A percentile compares a stretch with the other conserved stretches of the same genome.
These are phyloP conservation scores for Dactylis glomerata DNA, from an alignment of 176 grass and related monocot species.

Conservation along the genomic window DNA sequence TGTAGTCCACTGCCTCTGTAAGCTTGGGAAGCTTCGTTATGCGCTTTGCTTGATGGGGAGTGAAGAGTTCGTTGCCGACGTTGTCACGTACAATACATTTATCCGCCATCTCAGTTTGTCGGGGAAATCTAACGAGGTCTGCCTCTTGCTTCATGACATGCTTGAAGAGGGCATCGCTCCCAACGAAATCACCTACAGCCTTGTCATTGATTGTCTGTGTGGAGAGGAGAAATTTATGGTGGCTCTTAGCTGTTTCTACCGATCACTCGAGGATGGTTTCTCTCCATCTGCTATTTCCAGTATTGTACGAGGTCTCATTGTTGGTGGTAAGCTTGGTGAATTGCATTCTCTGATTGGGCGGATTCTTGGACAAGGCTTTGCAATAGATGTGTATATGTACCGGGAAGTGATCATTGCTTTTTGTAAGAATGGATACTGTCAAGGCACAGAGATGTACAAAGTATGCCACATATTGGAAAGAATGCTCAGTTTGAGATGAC, in stretches of 20 bases:
- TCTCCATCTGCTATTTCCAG: slow-evolving; percentile 31
- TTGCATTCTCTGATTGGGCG: slow-evolving; percentile 49
- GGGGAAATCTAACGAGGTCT: slow-evolving; percentile 45
- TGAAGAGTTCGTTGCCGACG: slow-evolving; percentile 53
- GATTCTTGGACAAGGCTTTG: slow-evolving; percentile 51
- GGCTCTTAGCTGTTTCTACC: slow-evolving; percentile 58
- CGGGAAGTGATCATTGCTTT: slow-evolving; percentile 54
- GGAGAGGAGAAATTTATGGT: slow-evolving; percentile 49
- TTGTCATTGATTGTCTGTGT: slow-evolving; percentile 71
- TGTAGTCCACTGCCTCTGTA: slow-evolving; percentile 71
- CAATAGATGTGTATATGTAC: slow-evolving; percentile 61
- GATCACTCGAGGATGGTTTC: slow-evolving; percentile 49
- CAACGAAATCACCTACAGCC: slow-evolving; percentile 47
- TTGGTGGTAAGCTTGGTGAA: slow-evolving; percentile 50
- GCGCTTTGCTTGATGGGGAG: slow-evolving; percentile 48
- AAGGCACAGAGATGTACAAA: slow-evolving; percentile 61
- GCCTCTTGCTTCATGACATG: slow-evolving; percentile 55
- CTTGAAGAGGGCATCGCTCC: slow-evolving; percentile 44
- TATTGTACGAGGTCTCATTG: slow-evolving; percentile 56
- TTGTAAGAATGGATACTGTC: slow-evolving; percentile 71
- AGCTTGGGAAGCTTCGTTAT: slow-evolving; percentile 39
- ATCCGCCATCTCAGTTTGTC: slow-evolving; percentile 54
- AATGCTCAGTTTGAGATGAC: slow-evolving; percentile 60
- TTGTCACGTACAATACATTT: slow-evolving; percentile 70
- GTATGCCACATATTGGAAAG: slow-evolving; percentile 62